phyloP scores from a whole-genome alignment of 805 yeast species.

The Metschnikowia picachoensis region DNA sequence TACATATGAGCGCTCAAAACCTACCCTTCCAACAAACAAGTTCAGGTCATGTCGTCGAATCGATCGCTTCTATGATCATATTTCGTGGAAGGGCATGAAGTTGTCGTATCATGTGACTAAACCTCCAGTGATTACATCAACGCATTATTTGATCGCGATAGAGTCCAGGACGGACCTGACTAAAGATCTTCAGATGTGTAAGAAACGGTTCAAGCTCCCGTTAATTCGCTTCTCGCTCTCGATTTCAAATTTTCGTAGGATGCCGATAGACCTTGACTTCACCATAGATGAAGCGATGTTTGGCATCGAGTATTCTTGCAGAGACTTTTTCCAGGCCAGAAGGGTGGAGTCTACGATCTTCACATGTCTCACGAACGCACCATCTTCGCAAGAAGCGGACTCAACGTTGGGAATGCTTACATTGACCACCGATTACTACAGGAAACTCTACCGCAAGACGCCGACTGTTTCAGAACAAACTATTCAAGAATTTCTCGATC shows the following conservation, averaged over 20 bases:
- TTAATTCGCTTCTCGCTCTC: not conserved
- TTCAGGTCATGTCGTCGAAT: too few species aligned
- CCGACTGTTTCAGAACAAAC: not conserved
- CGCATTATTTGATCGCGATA: not conserved
- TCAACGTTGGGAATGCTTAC: not conserved
- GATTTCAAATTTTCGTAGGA: not conserved
- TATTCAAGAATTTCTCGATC: not conserved
- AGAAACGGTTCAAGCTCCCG: not conserved
- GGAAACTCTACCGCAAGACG: not conserved
- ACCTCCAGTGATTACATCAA: not conserved
- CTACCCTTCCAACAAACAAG: too few species aligned
- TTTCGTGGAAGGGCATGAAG: too few species aligned
- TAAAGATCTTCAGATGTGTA: not conserved
- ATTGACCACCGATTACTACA: not conserved
- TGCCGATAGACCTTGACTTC: not conserved
- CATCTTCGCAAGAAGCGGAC: not conserved
- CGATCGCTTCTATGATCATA: too few species aligned
- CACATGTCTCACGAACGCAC: not conserved
- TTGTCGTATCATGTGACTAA: not conserved
- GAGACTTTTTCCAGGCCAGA: not conserved
- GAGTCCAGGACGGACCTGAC: not conserved
- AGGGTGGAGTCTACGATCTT: not conserved
- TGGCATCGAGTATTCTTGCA: not conserved
- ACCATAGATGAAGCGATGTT: not conserved
- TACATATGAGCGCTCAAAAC: too few species aligned